Evolutionary conservation across 768 basidiomycete species (phyloP).

Genomic region (Boletus vinaceobasis): DNA sequence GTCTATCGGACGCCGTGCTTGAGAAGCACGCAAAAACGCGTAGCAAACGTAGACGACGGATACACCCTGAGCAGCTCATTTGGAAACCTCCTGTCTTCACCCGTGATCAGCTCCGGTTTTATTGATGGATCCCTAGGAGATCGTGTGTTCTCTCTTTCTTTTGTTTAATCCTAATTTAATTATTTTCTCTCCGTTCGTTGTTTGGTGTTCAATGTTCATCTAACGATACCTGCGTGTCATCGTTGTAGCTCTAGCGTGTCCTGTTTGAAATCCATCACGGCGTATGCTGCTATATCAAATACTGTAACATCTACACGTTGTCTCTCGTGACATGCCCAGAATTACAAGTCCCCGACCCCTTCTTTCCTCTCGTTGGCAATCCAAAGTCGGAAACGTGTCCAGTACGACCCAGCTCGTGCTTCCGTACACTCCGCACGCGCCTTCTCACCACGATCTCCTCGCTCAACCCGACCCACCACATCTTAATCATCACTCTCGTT

Average conservation of each 20-base stretch:
- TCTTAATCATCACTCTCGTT: constrained; percentile 7
- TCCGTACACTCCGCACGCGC: constrained; percentile 9
- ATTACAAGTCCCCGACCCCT: background rate
- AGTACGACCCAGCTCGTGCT: background rate
- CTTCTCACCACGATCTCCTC: constrained; percentile 22
- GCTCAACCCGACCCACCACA: background rate
- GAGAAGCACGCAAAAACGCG: constrained; percentile 86
- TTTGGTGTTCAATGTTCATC: background rate
- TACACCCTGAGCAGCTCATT: constrained; percentile 73
- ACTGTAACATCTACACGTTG: constrained; percentile 13
- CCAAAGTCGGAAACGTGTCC: constrained; percentile 4
- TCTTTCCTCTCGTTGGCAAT: background rate
- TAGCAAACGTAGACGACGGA: constrained; percentile 73
- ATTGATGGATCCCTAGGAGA: constrained; percentile 18
- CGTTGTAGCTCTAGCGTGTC: constrained; percentile 27
- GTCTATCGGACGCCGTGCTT: constrained; percentile 83
- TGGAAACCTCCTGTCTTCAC: constrained; percentile 98
- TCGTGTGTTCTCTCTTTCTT: no score
- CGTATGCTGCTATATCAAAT: constrained; percentile 13
- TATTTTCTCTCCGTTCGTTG: background rate
- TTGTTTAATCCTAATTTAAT: no score
- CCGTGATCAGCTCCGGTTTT: constrained; percentile 81
- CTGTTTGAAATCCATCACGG: constrained; percentile 5
- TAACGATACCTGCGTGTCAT: constrained; percentile 7
- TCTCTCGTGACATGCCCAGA: constrained; percentile 1